Percentiles rank a stretch among this genome's conserved stretches.
Evolutionary conservation across 805 yeast species (phyloP).

Genomic region (Candida maris): DNA sequence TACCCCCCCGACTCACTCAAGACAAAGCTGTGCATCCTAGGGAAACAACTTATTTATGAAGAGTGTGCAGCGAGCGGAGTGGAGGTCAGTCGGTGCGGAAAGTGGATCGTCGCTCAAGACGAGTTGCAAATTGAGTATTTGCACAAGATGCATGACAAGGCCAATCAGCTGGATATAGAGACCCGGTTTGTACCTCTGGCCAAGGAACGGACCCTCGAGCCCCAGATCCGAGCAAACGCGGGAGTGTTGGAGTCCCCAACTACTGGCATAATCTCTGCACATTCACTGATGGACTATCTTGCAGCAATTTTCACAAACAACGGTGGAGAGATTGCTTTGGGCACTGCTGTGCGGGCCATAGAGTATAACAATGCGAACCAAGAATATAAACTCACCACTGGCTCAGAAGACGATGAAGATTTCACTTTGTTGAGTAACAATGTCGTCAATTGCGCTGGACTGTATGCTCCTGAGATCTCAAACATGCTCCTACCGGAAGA

Average conservation of each 20-base stretch:
- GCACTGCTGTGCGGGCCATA: slow-evolving; percentile 51
- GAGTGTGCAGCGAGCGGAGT: slow-evolving; percentile 46
- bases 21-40: slow-evolving; percentile 67
- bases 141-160: slow-evolving; percentile 46
- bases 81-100: slow-evolving; percentile 64
- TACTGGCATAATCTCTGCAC: slow-evolving; percentile 83
- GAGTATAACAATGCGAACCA: slow-evolving; percentile 23
- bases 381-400: slow-evolving; percentile 29
- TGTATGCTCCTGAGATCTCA: slow-evolving; percentile 67
- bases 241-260: slow-evolving; percentile 72
- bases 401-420: slow-evolving; percentile 27
- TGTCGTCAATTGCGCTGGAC: slow-evolving; percentile 77
- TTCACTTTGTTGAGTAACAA: slow-evolving; percentile 48
- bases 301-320: slow-evolving; percentile 50
- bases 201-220: slow-evolving; percentile 51
- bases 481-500: slow-evolving; percentile 65
- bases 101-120: slow-evolving; percentile 84
- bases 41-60: slow-evolving; percentile 64
- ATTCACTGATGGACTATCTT: slow-evolving; percentile 62
- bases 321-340: slow-evolving; percentile 63
- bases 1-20: slow-evolving; percentile 69
- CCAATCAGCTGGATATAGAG: slow-evolving; percentile 52
- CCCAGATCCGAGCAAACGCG: slow-evolving; percentile 57
- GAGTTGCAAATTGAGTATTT: slow-evolving; percentile 60
- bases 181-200: slow-evolving; percentile 49